phyloP scores from a whole-genome alignment of 306 rosid genomes.

The Sesbania bispinosa region DNA sequence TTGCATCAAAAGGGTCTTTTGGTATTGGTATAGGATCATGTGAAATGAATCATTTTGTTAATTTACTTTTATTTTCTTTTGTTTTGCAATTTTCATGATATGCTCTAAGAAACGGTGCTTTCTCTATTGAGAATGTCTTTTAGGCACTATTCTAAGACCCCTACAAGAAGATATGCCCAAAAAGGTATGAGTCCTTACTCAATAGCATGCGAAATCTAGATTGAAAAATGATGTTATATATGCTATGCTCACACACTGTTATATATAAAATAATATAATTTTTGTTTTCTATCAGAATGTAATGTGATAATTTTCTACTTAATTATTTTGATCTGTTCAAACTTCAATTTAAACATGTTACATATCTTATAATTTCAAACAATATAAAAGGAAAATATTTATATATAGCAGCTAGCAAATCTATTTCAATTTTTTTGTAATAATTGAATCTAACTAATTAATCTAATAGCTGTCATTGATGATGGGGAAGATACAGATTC shows the following conservation, averaged over 20 bases:
- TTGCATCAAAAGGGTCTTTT: neutral
- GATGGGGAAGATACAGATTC: constrained; percentile 1
- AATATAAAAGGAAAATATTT: neutral
- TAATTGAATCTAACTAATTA: constrained; percentile 22
- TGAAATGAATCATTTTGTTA: constrained; percentile 20
- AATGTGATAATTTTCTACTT: constrained; percentile 9
- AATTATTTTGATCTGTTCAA: neutral
- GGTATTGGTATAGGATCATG: constrained; percentile 25
- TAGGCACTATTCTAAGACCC: neutral
- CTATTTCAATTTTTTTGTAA: neutral
- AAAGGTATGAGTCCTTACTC: neutral
- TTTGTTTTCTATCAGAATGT: neutral
- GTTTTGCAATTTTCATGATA: too few species aligned
- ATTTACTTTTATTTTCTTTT: neutral
- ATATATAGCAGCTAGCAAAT: neutral
- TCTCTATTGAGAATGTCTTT: constrained; percentile 17
- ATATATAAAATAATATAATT: neutral
- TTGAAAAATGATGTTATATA: constrained; percentile 3
- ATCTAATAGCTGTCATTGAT: constrained; percentile 24
- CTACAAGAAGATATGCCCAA: constrained; percentile 25
- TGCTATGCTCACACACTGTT: neutral
- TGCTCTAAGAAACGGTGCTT: neutral
- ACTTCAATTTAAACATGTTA: neutral
- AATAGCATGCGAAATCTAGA: constrained; percentile 17
- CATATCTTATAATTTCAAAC: neutral